Conservation (phyloP, 352 stramenopile species). For the Pythium volutum region DNA sequence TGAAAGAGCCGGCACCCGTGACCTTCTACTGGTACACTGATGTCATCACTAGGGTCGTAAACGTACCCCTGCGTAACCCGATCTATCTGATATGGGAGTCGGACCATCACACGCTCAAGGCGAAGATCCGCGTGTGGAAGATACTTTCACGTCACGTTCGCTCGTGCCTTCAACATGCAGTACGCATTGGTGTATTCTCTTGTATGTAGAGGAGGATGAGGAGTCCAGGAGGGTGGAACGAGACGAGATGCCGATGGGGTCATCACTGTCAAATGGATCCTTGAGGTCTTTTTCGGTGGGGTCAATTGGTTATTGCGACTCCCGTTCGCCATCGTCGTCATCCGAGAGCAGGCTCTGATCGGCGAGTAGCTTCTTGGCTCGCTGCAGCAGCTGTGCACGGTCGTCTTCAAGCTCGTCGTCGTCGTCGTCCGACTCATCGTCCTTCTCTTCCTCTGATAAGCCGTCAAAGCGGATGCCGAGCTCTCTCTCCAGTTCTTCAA, state of each 20-base stretch:
- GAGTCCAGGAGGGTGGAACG: not conserved
- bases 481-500: constrained; percentile 68
- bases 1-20: not conserved
- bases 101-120: not conserved
- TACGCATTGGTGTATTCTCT: not conserved
- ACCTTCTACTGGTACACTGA: not conserved
- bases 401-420: constrained; percentile 30
- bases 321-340: constrained; percentile 22
- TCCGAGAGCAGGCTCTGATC: constrained; percentile 25
- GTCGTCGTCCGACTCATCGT: constrained; percentile 35
- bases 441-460: constrained; percentile 57
- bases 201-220: too few species aligned
- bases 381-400: constrained; percentile 18
- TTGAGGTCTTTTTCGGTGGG: constrained; percentile 5
- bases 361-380: constrained; percentile 23
- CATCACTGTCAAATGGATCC: not conserved
- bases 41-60: constrained; percentile 1
- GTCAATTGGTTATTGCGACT: not conserved
- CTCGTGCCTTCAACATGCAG: not conserved
- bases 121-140: not conserved
- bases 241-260: too few species aligned
- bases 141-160: too few species aligned
- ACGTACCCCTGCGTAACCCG: constrained; percentile 11
- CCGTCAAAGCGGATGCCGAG: constrained; percentile 66
- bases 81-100: constrained; percentile 24